A percentile compares a stretch with the other conserved stretches of the same genome.
These are phyloP conservation scores for Triangularia verruculosa DNA, from an alignment of 2,329 filamentous ascomycete species.

Conservation along the genomic window DNA sequence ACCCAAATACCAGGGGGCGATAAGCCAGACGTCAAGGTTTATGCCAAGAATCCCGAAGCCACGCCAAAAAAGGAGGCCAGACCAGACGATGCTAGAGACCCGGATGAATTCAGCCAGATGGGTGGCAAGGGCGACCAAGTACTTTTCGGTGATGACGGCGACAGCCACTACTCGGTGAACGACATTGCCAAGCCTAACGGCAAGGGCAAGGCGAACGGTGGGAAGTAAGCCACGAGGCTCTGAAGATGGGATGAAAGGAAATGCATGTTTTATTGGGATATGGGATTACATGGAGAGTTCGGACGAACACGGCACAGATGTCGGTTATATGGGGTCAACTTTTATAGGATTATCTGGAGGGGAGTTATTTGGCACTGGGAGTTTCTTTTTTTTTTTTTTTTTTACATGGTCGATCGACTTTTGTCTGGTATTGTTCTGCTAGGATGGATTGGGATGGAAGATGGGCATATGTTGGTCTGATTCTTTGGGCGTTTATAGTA, in stretches of 20 bases:
- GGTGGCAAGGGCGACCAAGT: constrained; percentile 82
- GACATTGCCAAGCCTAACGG: constrained; percentile 34
- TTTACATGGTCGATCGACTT: background rate
- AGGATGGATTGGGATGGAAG: background rate
- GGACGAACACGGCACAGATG: background rate
- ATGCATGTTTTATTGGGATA: background rate
- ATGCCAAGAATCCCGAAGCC: constrained; percentile 62
- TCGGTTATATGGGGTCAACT: background rate
- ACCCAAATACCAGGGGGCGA: constrained; percentile 52
- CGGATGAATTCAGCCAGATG: constrained; percentile 77
- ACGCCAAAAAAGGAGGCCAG: constrained; percentile 54
- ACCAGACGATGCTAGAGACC: constrained; percentile 64
- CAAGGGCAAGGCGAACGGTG: constrained; percentile 28
- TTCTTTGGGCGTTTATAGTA: too few species aligned
- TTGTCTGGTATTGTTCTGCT: background rate
- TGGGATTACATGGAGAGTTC: background rate
- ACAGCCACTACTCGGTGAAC: constrained; percentile 47
- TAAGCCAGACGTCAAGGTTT: constrained; percentile 66
- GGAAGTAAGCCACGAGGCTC: background rate
- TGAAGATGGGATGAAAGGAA: background rate
- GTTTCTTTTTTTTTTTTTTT: background rate
- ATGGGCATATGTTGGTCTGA: background rate
- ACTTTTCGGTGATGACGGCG: constrained; percentile 65
- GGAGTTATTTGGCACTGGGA: background rate
- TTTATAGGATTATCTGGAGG: background rate